These are phyloP conservation scores for Albophoma yamanashiensis DNA, from an alignment of 2,329 filamentous ascomycete species.

Conservation along the genomic window DNA sequence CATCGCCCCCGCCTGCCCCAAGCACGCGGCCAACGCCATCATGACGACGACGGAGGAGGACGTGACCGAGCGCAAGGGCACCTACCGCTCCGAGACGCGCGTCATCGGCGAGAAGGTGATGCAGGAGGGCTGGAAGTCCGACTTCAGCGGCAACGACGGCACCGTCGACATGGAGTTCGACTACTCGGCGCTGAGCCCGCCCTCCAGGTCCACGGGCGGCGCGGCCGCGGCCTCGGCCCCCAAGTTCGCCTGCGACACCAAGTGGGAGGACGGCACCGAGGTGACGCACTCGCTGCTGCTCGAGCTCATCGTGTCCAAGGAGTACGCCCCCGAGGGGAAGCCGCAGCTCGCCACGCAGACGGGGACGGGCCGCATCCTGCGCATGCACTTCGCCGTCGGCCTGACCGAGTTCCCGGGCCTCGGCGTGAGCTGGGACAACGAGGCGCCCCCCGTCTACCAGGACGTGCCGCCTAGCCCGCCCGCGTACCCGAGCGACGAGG, in stretches of 20 bases:
- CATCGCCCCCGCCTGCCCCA: constrained; percentile 67
- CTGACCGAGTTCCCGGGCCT: constrained; percentile 78
- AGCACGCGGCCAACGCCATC: constrained; percentile 48
- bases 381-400: constrained; percentile 79
- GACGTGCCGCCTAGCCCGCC: constrained; percentile 85
- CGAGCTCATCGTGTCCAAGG: constrained; percentile 89
- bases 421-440: constrained; percentile 94
- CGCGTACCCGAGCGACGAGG: constrained; percentile 36
- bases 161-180: constrained; percentile 44
- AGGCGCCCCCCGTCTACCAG: constrained; percentile 86
- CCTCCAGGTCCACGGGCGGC: constrained; percentile 25
- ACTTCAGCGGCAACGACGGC: constrained; percentile 40
- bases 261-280: constrained; percentile 62
- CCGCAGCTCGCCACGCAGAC: constrained; percentile 66
- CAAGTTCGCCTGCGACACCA: constrained; percentile 68
- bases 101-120: constrained; percentile 73
- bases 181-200: constrained; percentile 20
- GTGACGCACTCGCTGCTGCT: constrained; percentile 79
- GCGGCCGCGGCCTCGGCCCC: constrained; percentile 12
- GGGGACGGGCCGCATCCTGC: constrained; percentile 78
- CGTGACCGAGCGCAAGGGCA: constrained; percentile 45
- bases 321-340: constrained; percentile 66
- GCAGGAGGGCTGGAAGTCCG: constrained; percentile 82
- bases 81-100: constrained; percentile 63
- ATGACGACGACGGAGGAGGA: constrained; percentile 8